Percentiles rank a stretch among this genome's conserved stretches.
These are phyloP conservation scores for Nicotiana benthamiana DNA, from an alignment of 257 asterid genomes.

Conservation along the genomic window DNA sequence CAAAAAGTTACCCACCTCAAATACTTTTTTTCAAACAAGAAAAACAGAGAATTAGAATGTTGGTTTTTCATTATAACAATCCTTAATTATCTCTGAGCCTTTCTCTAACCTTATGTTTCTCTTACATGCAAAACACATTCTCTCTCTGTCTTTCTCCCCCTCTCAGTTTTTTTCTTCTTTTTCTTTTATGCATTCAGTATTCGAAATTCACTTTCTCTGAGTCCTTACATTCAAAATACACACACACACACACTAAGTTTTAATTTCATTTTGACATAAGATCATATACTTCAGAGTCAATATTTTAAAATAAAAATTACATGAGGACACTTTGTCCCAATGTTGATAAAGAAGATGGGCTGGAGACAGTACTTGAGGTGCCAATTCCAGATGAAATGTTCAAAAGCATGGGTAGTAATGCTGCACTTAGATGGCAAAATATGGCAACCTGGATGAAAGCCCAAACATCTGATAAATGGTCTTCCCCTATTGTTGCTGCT, in stretches of 20 bases:
- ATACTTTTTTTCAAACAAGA: not conserved
- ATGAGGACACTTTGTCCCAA: conserved; percentile 87
- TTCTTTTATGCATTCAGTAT: not conserved
- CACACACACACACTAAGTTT: not conserved
- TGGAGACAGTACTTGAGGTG: conserved; percentile 85
- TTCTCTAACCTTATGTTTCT: not conserved
- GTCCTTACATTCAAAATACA: no score
- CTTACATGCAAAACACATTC: not conserved
- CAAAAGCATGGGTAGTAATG: conserved; percentile 49
- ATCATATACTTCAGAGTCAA: not conserved
- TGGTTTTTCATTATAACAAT: not conserved
- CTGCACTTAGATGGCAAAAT: conserved; percentile 79
- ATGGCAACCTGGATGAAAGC: conserved; percentile 97
- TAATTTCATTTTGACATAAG: not conserved
- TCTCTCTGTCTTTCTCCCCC: not conserved
- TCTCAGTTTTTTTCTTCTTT: no score
- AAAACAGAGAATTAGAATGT: not conserved
- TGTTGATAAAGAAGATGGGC: conserved; percentile 65
- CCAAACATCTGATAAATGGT: conserved; percentile 75
- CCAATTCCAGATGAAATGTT: conserved; percentile 96
- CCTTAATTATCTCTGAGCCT: conserved; percentile 17
- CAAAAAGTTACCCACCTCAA: not conserved
- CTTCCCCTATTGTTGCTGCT: conserved; percentile 69
- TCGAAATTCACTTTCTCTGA: not conserved
- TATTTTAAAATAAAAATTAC: conserved; percentile 11